Percentiles rank a stretch among this genome's conserved stretches.
Conservation (phyloP, 2,329 filamentous ascomycete genomes). For the Capronia coronata region DNA sequence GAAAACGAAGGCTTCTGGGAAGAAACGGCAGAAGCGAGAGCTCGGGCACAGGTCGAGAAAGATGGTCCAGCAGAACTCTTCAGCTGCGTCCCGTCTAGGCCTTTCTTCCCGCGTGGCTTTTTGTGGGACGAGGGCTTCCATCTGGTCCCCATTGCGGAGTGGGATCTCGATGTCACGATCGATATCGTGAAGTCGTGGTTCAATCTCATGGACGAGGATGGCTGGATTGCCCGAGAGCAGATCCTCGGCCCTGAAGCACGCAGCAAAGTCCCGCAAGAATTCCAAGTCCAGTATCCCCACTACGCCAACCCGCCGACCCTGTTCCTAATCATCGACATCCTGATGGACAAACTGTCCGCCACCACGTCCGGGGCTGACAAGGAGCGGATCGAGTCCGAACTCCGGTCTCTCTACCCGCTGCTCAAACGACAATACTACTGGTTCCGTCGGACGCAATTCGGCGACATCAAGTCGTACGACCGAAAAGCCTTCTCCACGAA, state of each 20-base stretch:
- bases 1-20: slow-evolving; percentile 95
- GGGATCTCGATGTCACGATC: slow-evolving; percentile 79
- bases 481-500: slow-evolving; percentile 80
- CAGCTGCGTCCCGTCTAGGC: slow-evolving; percentile 81
- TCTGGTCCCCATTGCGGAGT: slow-evolving; percentile 81
- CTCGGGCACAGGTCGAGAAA: slow-evolving; percentile 58
- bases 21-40: slow-evolving; percentile 73
- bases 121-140: slow-evolving; percentile 99
- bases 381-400: slow-evolving; percentile 31
- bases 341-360: slow-evolving; percentile 66
- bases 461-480: slow-evolving; percentile 86
- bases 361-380: slow-evolving; percentile 25
- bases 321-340: slow-evolving; percentile 78
- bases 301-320: slow-evolving; percentile 96
- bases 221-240: slow-evolving; percentile 95
- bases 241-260: slow-evolving; percentile 87
- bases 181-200: slow-evolving; percentile 96
- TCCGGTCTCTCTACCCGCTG: slow-evolving; percentile 74
- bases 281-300: slow-evolving; percentile 92
- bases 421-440: slow-evolving; percentile 86
- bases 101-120: slow-evolving; percentile 95
- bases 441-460: slow-evolving; percentile 87
- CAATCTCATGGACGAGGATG: slow-evolving; percentile 89
- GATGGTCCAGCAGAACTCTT: slow-evolving; percentile 86
- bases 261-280: slow-evolving; percentile 88